Evolutionary conservation across 2,329 filamentous ascomycete genomes (phyloP).

Genomic region (Zasmidium citrigriseum): DNA sequence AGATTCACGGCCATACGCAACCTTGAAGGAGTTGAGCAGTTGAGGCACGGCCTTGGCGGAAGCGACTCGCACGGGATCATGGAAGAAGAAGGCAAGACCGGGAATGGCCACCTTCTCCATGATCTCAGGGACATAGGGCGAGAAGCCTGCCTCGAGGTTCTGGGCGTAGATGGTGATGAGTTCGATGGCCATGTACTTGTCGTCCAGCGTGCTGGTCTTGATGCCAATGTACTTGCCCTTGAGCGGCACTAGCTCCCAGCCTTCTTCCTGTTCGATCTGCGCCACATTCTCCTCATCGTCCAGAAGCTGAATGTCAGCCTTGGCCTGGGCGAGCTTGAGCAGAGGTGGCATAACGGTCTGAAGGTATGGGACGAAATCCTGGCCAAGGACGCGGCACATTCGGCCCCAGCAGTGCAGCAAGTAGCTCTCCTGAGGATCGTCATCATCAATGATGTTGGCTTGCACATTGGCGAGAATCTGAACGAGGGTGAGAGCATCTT

Average conservation of each 20-base stretch:
- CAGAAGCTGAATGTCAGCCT: slow-evolving; percentile 93
- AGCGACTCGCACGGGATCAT: slow-evolving; percentile 92
- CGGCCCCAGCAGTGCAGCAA: slow-evolving; percentile 98
- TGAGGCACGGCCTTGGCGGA: slow-evolving; percentile 94
- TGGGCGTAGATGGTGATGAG: slow-evolving; percentile 96
- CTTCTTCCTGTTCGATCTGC: slow-evolving; percentile 89
- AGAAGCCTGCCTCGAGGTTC: slow-evolving; percentile 89
- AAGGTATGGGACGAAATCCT: slow-evolving; percentile 90
- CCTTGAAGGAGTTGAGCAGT: slow-evolving; percentile 90
- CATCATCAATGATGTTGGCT: slow-evolving; percentile 79
- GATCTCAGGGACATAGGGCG: slow-evolving; percentile 86
- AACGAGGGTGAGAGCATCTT: slow-evolving; percentile 83
- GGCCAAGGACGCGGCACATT: slow-evolving; percentile 92
- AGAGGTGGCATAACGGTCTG: slow-evolving; percentile 92
- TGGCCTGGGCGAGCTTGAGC: slow-evolving; percentile 85
- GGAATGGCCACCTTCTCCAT: slow-evolving; percentile 97
- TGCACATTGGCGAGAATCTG: slow-evolving; percentile 87
- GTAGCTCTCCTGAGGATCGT: slow-evolving; percentile 96
- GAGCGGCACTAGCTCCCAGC: slow-evolving; percentile 94
- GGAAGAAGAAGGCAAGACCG: slow-evolving; percentile 97
- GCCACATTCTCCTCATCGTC: slow-evolving; percentile 95
- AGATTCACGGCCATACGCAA: slow-evolving; percentile 79
- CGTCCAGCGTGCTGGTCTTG: slow-evolving; percentile 92
- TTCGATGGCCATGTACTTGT: slow-evolving; percentile 99
- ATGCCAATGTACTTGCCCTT: slow-evolving; percentile 99